Conservation (phyloP, 176 grass and related monocot genomes). For the Aegilops longissima region DNA sequence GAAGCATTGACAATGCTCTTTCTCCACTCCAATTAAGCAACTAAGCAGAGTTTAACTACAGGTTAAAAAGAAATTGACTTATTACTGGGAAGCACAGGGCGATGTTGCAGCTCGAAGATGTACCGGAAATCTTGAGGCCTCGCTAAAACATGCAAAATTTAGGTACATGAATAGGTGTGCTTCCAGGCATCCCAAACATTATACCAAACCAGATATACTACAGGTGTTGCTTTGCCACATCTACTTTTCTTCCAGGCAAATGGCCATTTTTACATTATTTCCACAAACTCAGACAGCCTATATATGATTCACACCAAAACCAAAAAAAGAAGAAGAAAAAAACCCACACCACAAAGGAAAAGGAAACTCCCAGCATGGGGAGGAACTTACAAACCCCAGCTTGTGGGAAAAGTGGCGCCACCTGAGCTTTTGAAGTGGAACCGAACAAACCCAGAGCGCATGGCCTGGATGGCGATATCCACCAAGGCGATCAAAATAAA, state of each 20-base stretch:
- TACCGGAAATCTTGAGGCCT: neutral
- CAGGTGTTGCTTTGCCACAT: neutral
- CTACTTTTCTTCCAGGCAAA: neutral
- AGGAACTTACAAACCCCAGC: constrained; percentile 32
- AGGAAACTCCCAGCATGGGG: neutral
- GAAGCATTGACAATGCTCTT: neutral
- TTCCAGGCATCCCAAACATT: neutral
- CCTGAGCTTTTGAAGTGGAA: constrained; percentile 39
- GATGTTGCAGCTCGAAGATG: neutral
- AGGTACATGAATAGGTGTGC: neutral
- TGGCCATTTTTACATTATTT: neutral
- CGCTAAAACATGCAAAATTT: neutral
- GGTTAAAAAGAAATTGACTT: neutral
- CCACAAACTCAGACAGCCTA: constrained; percentile 11
- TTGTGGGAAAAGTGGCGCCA: constrained; percentile 46
- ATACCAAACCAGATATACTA: neutral
- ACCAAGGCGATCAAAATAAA: constrained; percentile 10
- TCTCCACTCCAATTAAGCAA: neutral
- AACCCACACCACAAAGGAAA: neutral
- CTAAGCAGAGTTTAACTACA: neutral
- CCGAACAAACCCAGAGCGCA: constrained; percentile 28
- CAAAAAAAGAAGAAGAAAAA: neutral
- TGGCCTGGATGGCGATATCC: constrained; percentile 34
- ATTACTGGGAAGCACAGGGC: neutral
- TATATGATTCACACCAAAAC: constrained; percentile 15